These are phyloP conservation scores for Sugiyamaella japonica DNA, from an alignment of 1,139 yeast species.

Conservation along the genomic window DNA sequence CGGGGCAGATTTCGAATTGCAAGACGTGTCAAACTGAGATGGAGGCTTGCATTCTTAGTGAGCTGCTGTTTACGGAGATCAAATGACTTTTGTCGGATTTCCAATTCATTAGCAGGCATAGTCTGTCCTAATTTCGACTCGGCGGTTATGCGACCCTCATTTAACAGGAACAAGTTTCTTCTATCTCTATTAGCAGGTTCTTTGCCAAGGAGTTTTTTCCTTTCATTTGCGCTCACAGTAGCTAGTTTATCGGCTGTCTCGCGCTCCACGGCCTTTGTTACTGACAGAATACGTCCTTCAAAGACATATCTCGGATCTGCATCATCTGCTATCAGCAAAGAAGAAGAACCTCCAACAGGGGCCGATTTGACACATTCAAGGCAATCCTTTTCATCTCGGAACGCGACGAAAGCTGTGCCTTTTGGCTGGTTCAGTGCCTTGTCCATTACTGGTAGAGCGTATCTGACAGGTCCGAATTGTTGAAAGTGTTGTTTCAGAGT, in stretches of 20 bases:
- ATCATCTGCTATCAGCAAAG: conserved; percentile 87
- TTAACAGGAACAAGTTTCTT: conserved; percentile 79
- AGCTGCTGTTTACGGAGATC: conserved; percentile 85
- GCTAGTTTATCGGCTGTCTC: conserved; percentile 77
- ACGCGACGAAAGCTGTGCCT: conserved; percentile 96
- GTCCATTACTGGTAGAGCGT: conserved; percentile 92
- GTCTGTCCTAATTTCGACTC: conserved; percentile 75
- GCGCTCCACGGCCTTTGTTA: conserved; percentile 83
- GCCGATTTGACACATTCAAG: conserved; percentile 72
- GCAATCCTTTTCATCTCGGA: conserved; percentile 60
- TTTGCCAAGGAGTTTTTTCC: conserved; percentile 77
- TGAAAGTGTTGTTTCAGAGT: conserved; percentile 72
- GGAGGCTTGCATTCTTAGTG: conserved; percentile 85
- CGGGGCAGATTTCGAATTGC: conserved; percentile 94
- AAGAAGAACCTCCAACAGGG: conserved; percentile 69
- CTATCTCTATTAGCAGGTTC: conserved; percentile 77
- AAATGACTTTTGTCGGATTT: conserved; percentile 84
- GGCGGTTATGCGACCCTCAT: conserved; percentile 89
- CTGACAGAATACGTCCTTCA: conserved; percentile 86
- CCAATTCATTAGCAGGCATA: conserved; percentile 72
- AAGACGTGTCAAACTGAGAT: conserved; percentile 86
- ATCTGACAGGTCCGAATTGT: conserved; percentile 83
- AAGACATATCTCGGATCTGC: conserved; percentile 85
- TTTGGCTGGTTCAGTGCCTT: conserved; percentile 80
- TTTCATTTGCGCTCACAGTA: conserved; percentile 68